Conservation (phyloP, 106 monocot genomes). For the Cymbidium sinense region DNA sequence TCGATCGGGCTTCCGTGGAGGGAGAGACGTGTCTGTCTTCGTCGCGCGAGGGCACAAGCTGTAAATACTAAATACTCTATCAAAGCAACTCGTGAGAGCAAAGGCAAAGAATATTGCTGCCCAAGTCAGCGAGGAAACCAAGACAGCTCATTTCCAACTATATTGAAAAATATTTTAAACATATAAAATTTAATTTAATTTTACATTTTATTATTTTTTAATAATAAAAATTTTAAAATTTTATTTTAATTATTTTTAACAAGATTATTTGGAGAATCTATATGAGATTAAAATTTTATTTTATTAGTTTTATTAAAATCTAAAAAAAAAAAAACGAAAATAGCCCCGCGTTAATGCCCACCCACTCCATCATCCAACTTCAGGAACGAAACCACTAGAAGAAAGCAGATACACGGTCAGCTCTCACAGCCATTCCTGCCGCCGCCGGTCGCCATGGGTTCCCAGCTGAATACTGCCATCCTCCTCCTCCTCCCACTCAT, state of each 20-base stretch:
- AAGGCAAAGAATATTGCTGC: not conserved
- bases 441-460: constrained; percentile 13
- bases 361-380: not conserved
- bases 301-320: no score
- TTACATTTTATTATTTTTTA: no score
- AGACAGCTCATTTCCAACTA: not conserved
- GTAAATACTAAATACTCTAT: no score
- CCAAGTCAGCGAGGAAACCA: not conserved
- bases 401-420: not conserved
- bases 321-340: not conserved
- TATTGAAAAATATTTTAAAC: not conserved
- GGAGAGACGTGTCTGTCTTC: not conserved
- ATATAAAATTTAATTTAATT: no score
- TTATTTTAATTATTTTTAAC: no score
- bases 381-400: not conserved
- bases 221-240: no score
- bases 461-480: not conserved
- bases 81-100: no score
- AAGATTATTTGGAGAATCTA: no score
- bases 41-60: not conserved
- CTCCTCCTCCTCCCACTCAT: constrained; percentile 3
- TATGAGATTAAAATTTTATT: no score
- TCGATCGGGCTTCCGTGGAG: not conserved
- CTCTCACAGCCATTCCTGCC: not conserved
- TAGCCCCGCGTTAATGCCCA: not conserved